A percentile compares a stretch with the other conserved stretches of the same genome.
Conservation (phyloP, 1,139 yeast genomes). For the Pneumocystis canis region DNA sequence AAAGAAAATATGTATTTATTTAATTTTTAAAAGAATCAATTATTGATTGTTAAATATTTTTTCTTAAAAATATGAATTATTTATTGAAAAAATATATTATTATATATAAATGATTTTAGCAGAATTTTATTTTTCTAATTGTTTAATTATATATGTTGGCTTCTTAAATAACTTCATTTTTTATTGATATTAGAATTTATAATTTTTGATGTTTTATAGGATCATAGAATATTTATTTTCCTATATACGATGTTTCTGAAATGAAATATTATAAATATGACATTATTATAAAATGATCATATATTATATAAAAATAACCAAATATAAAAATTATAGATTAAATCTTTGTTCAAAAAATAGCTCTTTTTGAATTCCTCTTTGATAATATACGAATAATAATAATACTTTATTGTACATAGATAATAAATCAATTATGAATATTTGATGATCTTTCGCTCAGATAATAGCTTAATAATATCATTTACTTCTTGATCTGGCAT, state of each 20-base stretch:
- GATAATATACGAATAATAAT: background rate
- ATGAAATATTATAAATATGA: background rate
- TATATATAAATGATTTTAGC: background rate
- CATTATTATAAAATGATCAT: no score
- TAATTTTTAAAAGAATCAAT: background rate
- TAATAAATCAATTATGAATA: background rate
- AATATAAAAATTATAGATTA: background rate
- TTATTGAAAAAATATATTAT: background rate
- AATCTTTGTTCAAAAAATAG: background rate
- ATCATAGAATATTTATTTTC: background rate
- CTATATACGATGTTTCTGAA: background rate
- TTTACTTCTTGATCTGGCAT: conserved; percentile 7
- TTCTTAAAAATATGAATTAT: background rate
- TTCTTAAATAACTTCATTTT: background rate
- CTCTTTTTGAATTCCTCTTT: background rate
- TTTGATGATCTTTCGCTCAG: background rate
- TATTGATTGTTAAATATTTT: no score
- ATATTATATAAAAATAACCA: background rate
- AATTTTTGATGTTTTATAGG: background rate
- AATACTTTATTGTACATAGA: background rate
- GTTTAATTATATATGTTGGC: background rate
- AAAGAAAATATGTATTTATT: no score
- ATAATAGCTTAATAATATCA: background rate
- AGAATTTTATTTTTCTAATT: background rate
- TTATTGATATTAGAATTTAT: background rate